A percentile compares a stretch with the other conserved stretches of the same genome.
These are phyloP conservation scores for Graphiopsis chlorocephala DNA, from an alignment of 2,329 filamentous ascomycete genomes.

Conservation along the genomic window DNA sequence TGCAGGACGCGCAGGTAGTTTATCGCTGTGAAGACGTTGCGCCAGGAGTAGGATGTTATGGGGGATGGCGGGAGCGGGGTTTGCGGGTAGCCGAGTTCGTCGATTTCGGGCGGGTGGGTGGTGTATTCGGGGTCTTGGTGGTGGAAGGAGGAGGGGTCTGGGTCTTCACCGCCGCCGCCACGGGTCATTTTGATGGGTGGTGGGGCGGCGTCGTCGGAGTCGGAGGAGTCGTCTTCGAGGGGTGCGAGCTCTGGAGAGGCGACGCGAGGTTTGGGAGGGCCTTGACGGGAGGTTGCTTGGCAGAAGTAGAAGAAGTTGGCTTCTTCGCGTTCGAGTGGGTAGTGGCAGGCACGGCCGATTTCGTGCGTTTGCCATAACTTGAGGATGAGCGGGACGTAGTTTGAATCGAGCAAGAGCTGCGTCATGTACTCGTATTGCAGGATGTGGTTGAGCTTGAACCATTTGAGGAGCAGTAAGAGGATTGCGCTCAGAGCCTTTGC, in stretches of 20 bases:
- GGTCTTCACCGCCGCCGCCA: constrained; percentile 36
- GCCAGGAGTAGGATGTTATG: constrained; percentile 86
- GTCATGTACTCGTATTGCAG: constrained; percentile 95
- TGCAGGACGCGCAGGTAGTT: constrained; percentile 96
- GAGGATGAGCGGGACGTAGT: constrained; percentile 86
- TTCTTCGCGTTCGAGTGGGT: constrained; percentile 76
- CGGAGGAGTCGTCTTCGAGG: constrained; percentile 34
- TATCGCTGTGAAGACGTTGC: constrained; percentile 92
- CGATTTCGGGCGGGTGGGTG: constrained; percentile 59
- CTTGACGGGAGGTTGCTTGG: constrained; percentile 66
- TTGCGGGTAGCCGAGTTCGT: constrained; percentile 82
- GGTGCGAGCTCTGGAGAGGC: constrained; percentile 29
- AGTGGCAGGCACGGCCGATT: constrained; percentile 83
- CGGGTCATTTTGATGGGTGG: constrained; percentile 68
- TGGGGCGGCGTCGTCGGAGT: constrained; percentile 67
- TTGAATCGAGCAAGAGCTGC: constrained; percentile 88
- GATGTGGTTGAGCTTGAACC: constrained; percentile 92
- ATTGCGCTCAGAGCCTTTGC: constrained; percentile 90
- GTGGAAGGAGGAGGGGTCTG: constrained; percentile 33
- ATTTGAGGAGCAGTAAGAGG: constrained; percentile 84
- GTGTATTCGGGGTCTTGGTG: constrained; percentile 21
- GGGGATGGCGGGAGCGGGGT: constrained; percentile 68
- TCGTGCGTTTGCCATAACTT: constrained; percentile 96
- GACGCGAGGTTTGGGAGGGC: constrained; percentile 23
- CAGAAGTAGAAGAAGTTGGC: constrained; percentile 92